Conservation (phyloP, 495 filamentous ascomycete species). For the Tirmania nivea region DNA sequence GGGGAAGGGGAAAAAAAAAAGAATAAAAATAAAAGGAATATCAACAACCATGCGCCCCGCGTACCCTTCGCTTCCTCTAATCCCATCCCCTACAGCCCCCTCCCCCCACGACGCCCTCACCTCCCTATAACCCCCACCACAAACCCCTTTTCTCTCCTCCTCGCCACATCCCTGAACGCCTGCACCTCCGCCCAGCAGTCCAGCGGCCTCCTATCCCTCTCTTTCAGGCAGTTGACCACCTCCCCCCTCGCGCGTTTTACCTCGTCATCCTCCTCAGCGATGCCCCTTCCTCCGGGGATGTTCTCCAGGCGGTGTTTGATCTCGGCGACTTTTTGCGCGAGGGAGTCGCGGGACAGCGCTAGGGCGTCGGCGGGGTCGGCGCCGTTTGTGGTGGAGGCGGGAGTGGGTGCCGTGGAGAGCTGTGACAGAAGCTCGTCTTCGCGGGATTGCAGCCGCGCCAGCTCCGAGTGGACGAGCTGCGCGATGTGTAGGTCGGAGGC, state of each 20-base stretch:
- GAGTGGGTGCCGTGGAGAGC: slow-evolving; percentile 38
- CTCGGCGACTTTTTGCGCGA: slow-evolving; percentile 22
- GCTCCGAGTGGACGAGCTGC: slow-evolving; percentile 63
- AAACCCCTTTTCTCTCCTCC: slow-evolving; percentile 63
- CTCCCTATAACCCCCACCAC: slow-evolving; percentile 56
- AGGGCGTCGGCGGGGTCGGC: slow-evolving; percentile 30
- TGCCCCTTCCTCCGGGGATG: too few relatives aligned
- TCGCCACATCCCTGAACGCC: slow-evolving; percentile 68
- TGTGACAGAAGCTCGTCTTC: slow-evolving; percentile 36
- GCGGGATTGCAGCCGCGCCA: slow-evolving; percentile 44
- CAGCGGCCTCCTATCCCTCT: slow-evolving; percentile 72
- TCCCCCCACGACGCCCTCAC: too few relatives aligned
- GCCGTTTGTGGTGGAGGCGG: slow-evolving; percentile 19
- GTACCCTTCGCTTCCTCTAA: too few relatives aligned
- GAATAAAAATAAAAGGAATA: too few relatives aligned
- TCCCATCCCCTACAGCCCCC: too few relatives aligned
- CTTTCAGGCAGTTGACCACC: slow-evolving; percentile 61
- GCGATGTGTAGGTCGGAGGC: slow-evolving; percentile 73
- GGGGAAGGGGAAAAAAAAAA: too few relatives aligned
- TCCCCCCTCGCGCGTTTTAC: slow-evolving; percentile 53
- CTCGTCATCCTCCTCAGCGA: slow-evolving; percentile 25
- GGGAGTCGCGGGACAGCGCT: slow-evolving; percentile 23
- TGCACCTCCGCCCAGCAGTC: slow-evolving; percentile 94
- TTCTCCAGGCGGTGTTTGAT: too few relatives aligned
- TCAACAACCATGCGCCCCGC: too few relatives aligned